These are phyloP conservation scores for Bodo saltans DNA, from an alignment of 78 protist species.

Conservation along the genomic window DNA sequence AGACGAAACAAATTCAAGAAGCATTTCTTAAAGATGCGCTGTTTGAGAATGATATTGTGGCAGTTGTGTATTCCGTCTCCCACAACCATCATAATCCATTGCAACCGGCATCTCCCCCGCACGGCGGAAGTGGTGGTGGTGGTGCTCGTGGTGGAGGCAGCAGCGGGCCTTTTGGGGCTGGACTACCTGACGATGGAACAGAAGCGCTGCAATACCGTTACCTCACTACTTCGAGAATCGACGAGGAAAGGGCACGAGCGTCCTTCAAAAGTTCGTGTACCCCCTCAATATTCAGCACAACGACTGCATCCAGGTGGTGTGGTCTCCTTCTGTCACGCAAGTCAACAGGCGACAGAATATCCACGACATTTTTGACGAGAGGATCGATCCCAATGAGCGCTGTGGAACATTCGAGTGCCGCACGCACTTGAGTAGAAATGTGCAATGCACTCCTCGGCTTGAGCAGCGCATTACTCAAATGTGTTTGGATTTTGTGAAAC, in stretches of 20 bases:
- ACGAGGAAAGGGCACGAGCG: constrained; percentile 12
- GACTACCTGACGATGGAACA: neutral
- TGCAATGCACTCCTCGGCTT: neutral
- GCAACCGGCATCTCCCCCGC: no score
- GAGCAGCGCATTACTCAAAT: neutral
- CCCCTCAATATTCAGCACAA: neutral
- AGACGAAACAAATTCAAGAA: neutral
- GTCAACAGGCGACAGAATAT: neutral
- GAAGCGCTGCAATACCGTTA: neutral
- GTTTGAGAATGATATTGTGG: neutral
- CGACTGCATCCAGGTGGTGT: constrained; percentile 32
- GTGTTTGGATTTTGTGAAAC: neutral
- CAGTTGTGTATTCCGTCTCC: neutral
- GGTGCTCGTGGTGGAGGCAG: no score
- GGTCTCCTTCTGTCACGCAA: neutral
- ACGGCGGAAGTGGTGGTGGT: no score
- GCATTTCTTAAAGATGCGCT: neutral
- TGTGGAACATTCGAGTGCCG: neutral
- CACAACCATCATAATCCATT: no score
- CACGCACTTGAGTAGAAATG: neutral
- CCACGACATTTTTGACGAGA: neutral
- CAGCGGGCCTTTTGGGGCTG: no score
- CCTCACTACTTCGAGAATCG: neutral
- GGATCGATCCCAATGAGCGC: neutral
- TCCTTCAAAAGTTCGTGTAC: neutral